Evolutionary conservation across 495 filamentous ascomycete genomes (phyloP).

Genomic region (Neurospora sp.): DNA sequence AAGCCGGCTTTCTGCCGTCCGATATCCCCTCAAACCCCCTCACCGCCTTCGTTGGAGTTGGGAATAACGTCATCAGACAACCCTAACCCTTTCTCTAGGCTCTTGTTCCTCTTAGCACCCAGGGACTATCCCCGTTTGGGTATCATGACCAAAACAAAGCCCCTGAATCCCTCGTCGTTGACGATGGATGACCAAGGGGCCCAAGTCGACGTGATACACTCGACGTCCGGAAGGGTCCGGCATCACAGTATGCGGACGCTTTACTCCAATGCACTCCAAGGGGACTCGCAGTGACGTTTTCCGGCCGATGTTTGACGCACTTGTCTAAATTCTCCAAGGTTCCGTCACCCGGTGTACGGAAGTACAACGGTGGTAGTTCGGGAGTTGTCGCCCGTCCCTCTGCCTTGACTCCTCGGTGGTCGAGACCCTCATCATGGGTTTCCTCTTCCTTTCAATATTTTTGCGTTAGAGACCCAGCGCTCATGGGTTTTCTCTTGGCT

Average conservation of each 20-base stretch:
- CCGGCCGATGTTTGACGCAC: not conserved
- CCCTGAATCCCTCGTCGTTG: not conserved
- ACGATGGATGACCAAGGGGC: not conserved
- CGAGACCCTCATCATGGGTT: not conserved
- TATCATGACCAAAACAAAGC: not conserved
- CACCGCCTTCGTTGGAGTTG: not conserved
- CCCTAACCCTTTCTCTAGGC: not conserved
- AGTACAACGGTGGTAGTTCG: no score
- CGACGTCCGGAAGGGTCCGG: not conserved
- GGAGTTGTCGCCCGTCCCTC: not conserved
- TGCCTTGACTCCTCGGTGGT: no score
- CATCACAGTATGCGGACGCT: not conserved
- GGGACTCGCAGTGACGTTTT: not conserved
- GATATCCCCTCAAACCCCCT: not conserved
- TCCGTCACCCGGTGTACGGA: not conserved
- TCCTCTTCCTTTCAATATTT: not conserved
- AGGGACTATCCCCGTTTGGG: not conserved
- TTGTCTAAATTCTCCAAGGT: not conserved
- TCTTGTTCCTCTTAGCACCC: not conserved
- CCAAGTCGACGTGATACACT: not conserved
- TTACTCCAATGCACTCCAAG: not conserved
- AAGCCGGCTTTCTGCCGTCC: not conserved
- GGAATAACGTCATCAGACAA: not conserved
- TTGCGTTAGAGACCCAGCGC: not conserved
- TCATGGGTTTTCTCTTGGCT: not conserved